phyloP scores from a whole-genome alignment of 73 alveolate genomes.

The Paramecium tetraurelia region DNA sequence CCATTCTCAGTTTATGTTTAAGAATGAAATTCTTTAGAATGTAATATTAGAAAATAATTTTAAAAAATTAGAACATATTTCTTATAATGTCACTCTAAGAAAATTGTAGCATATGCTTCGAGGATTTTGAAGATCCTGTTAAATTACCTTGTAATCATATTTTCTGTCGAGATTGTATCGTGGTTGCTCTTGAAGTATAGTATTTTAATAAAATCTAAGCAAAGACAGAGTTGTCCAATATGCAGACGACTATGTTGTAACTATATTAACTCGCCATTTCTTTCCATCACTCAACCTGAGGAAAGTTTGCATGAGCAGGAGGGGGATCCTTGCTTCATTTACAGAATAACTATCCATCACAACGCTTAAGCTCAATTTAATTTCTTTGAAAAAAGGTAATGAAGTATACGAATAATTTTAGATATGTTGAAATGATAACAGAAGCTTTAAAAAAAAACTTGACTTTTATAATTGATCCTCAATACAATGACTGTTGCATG shows the following conservation, averaged over 20 bases:
- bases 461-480: constrained; percentile 27
- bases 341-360: constrained; percentile 1
- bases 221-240: constrained; percentile 34
- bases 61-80: not conserved
- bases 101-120: constrained; percentile 20
- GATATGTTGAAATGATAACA: constrained; percentile 18
- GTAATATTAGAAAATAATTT: not conserved
- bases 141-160: constrained; percentile 24
- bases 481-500: not conserved
- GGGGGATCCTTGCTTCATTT: not conserved
- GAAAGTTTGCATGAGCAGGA: not conserved
- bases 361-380: not conserved
- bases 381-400: constrained; percentile 44
- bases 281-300: not conserved
- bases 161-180: constrained; percentile 3
- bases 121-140: not conserved
- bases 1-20: not conserved
- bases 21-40: not conserved
- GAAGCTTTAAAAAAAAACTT: not conserved
- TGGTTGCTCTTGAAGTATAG: not conserved
- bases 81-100: not conserved
- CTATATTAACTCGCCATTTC: not conserved
- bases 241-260: constrained; percentile 31
- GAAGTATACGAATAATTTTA: not conserved
- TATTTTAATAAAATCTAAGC: not conserved